Evolutionary conservation across 1,139 yeast genomes (phyloP).

Genomic region (Suhomyces taliae): DNA sequence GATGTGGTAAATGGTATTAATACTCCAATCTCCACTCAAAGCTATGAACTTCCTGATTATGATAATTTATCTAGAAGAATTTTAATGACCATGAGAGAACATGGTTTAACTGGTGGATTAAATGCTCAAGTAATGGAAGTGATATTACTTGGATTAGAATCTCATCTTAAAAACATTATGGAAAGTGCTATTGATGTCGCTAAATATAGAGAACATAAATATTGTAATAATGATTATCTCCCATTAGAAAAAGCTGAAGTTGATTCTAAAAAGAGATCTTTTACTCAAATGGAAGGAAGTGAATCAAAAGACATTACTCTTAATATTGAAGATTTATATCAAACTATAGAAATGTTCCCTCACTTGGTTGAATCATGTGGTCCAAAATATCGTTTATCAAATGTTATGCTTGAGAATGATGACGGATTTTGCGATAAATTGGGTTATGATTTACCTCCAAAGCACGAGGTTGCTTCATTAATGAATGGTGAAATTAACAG

Average conservation of each 20-base stretch:
- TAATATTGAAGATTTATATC: slow-evolving; percentile 64
- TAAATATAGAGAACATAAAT: slow-evolving; percentile 56
- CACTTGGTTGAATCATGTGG: slow-evolving; percentile 70
- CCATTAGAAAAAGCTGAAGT: slow-evolving; percentile 18
- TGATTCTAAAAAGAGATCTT: slow-evolving; percentile 18
- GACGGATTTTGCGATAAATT: slow-evolving; percentile 39
- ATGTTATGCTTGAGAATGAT: slow-evolving; percentile 60
- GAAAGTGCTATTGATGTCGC: slow-evolving; percentile 76
- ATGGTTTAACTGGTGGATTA: slow-evolving; percentile 84
- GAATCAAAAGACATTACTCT: slow-evolving; percentile 38
- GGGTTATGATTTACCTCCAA: slow-evolving; percentile 46
- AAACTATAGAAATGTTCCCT: slow-evolving; percentile 64
- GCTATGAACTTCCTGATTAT: slow-evolving; percentile 79
- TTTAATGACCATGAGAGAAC: slow-evolving; percentile 83
- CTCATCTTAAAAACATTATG: slow-evolving; percentile 70
- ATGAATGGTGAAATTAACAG: background rate
- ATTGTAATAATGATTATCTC: slow-evolving; percentile 45
- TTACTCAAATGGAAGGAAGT: slow-evolving; percentile 18
- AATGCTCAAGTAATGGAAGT: slow-evolving; percentile 74
- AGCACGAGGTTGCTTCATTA: slow-evolving; percentile 8
- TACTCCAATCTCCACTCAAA: slow-evolving; percentile 77
- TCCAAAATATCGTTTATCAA: slow-evolving; percentile 51
- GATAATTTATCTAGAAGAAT: slow-evolving; percentile 69
- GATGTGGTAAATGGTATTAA: slow-evolving; percentile 90
- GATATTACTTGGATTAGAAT: slow-evolving; percentile 75